These are phyloP conservation scores for Trichophyton simii DNA, from an alignment of 2,329 filamentous ascomycete species.

Conservation along the genomic window DNA sequence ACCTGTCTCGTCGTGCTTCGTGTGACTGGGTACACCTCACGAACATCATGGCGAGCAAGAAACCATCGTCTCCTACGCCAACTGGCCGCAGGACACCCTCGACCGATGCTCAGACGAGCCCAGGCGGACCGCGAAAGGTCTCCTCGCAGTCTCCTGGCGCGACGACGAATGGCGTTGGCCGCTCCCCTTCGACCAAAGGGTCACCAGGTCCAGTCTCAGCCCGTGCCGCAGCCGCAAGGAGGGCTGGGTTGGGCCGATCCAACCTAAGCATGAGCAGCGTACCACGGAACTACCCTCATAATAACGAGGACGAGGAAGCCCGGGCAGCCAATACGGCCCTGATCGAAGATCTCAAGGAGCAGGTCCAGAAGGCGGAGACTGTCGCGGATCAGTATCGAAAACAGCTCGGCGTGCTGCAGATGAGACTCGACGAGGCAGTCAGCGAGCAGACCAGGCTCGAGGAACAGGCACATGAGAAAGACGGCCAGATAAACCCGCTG, in stretches of 20 bases:
- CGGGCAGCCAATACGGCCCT: conserved; percentile 66
- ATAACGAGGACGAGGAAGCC: conserved; percentile 51
- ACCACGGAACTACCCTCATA: conserved; percentile 36
- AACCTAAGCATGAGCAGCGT: conserved; percentile 33
- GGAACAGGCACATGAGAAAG: conserved; percentile 74
- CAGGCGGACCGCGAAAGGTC: conserved; percentile 23
- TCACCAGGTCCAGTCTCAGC: conserved; percentile 51
- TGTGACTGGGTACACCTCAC: background rate
- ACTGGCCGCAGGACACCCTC: conserved; percentile 5
- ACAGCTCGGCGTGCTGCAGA: conserved; percentile 72
- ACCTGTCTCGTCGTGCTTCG: background rate
- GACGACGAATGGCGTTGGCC: conserved; percentile 37
- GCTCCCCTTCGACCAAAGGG: conserved; percentile 52
- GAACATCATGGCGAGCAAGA: conserved; percentile 9
- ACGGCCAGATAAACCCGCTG: conserved; percentile 68
- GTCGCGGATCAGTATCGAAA: conserved; percentile 68
- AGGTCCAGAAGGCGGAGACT: conserved; percentile 67
- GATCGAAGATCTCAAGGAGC: conserved; percentile 73
- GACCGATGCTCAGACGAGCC: background rate
- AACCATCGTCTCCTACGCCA: conserved; percentile 7
- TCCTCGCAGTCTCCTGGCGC: conserved; percentile 39
- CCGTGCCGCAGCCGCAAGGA: conserved; percentile 51
- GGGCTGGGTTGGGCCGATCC: conserved; percentile 36
- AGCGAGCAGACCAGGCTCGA: conserved; percentile 77
- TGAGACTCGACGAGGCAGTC: conserved; percentile 70